Evolutionary conservation across 2,329 filamentous ascomycete species (phyloP).

Genomic region (Colletotrichum sp.): DNA sequence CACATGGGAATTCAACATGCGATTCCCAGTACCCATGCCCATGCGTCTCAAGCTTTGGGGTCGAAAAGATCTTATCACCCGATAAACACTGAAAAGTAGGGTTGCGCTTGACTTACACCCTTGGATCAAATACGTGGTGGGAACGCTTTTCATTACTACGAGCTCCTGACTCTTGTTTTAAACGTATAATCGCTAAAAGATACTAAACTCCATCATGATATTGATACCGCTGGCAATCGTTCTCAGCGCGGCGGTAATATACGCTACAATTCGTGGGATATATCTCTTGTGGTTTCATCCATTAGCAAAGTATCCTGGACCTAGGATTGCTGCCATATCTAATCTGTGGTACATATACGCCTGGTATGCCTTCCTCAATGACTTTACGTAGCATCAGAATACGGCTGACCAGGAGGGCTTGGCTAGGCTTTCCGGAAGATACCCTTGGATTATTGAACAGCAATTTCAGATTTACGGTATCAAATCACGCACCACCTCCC

Average conservation of each 20-base stretch:
- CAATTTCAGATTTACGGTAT: neutral
- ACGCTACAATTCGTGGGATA: neutral
- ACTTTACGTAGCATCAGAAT: neutral
- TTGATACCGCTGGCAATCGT: neutral
- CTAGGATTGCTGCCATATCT: neutral
- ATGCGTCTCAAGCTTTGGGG: neutral
- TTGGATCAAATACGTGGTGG: neutral
- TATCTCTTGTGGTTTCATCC: neutral
- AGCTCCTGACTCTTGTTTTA: fast-evolving
- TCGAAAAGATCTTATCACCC: neutral
- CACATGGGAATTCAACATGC: neutral
- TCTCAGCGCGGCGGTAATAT: neutral
- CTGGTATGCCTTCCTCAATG: neutral
- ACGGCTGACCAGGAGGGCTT: neutral
- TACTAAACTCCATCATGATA: neutral
- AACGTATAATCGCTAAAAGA: neutral
- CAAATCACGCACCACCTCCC: fast-evolving
- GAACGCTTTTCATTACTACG: fast-evolving
- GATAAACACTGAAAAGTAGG: neutral
- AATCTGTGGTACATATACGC: neutral
- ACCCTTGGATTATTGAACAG: neutral
- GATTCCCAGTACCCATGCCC: neutral
- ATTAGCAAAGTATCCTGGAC: neutral
- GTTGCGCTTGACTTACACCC: neutral
- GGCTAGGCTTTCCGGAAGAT: neutral